Conservation (phyloP, 805 yeast genomes). For the Candida mattraensis region DNA sequence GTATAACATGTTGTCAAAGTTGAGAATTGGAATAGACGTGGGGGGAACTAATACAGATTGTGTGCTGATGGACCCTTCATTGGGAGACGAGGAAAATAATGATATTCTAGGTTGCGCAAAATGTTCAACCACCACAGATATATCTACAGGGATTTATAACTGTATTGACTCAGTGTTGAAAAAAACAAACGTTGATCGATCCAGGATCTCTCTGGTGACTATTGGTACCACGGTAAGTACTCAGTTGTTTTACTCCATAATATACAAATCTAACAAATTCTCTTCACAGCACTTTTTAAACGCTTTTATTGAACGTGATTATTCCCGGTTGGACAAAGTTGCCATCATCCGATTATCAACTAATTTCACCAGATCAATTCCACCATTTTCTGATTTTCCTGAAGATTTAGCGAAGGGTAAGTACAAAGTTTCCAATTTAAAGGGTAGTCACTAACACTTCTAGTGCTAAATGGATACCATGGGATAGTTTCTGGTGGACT, state of each 20-base stretch:
- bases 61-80: constrained; percentile 40
- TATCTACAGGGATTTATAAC: constrained; percentile 39
- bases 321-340: constrained; percentile 39
- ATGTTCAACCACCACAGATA: constrained; percentile 42
- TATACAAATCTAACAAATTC: too few relatives aligned
- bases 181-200: constrained; percentile 15
- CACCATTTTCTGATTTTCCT: constrained; percentile 48
- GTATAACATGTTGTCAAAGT: too few relatives aligned
- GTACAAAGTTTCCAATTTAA: neutral
- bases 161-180: constrained; percentile 37
- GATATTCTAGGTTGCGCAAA: constrained; percentile 43
- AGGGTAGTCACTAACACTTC: constrained; percentile 2
- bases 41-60: constrained; percentile 52
- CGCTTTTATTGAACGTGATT: constrained; percentile 47
- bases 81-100: constrained; percentile 18
- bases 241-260: neutral
- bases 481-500: constrained; percentile 41
- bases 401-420: constrained; percentile 28
- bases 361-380: constrained; percentile 37
- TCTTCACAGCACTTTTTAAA: constrained; percentile 42
- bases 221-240: constrained; percentile 43
- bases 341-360: constrained; percentile 45
- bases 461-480: constrained; percentile 35
- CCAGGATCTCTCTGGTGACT: constrained; percentile 39
- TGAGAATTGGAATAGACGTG: too few relatives aligned